Evolutionary conservation across 495 filamentous ascomycete species (phyloP).

Genomic region (Neurospora africana): DNA sequence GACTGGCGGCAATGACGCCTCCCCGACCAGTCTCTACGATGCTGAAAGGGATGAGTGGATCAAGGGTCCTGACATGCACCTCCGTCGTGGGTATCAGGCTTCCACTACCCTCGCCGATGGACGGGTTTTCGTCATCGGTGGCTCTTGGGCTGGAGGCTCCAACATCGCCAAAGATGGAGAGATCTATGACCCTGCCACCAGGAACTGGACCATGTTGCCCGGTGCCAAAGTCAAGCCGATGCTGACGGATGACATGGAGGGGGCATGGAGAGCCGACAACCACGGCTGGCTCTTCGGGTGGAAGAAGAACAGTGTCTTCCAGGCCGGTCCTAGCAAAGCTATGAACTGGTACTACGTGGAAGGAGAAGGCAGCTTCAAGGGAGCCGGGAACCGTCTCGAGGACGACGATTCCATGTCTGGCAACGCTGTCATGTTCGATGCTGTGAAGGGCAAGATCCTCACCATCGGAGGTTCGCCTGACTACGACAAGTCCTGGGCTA

Average conservation of each 20-base stretch:
- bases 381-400: constrained; percentile 24
- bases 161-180: constrained; percentile 13
- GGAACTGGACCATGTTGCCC: constrained; percentile 6
- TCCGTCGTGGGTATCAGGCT: constrained; percentile 48
- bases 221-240: constrained; percentile 34
- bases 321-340: constrained; percentile 43
- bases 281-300: constrained; percentile 55
- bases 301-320: constrained; percentile 44
- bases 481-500: neutral
- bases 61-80: constrained; percentile 29
- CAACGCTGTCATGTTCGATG: constrained; percentile 34
- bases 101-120: constrained; percentile 43
- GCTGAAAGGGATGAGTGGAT: constrained; percentile 21
- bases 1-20: constrained; percentile 38
- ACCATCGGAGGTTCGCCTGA: constrained; percentile 41
- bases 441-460: constrained; percentile 45
- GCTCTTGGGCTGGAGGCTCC: constrained; percentile 41
- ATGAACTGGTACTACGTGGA: constrained; percentile 50
- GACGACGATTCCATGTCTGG: constrained; percentile 37
- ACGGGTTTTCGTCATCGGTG: constrained; percentile 49
- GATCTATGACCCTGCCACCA: constrained; percentile 1
- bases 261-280: constrained; percentile 41
- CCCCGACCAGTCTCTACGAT: constrained; percentile 39
- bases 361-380: constrained; percentile 26
- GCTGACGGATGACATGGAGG: constrained; percentile 38